Conservation (phyloP, 1,284 basidiomycete species). For the Ustilago hordei region DNA sequence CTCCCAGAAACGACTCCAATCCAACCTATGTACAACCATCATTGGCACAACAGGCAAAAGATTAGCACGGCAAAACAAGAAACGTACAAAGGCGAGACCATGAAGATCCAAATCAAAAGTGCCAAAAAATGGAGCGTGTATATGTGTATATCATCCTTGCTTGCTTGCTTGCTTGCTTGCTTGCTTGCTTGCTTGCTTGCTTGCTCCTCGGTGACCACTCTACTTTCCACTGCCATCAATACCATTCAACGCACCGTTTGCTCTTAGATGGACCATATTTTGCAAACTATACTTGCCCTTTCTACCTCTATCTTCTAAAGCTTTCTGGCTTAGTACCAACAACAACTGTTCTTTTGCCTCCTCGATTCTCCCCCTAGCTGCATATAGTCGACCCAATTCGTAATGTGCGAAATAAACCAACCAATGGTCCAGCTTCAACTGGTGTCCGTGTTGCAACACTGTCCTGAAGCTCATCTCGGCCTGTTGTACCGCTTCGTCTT, state of each 20-base stretch:
- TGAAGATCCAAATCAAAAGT: not conserved
- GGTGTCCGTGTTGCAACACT: constrained; percentile 57
- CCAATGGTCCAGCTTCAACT: constrained; percentile 64
- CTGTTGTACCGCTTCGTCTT: constrained; percentile 58
- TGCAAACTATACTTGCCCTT: constrained; percentile 68
- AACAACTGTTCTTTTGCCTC: constrained; percentile 62
- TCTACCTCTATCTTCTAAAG: constrained; percentile 59
- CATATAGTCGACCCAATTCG: constrained; percentile 66
- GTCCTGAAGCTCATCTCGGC: constrained; percentile 58
- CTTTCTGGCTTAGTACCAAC: constrained; percentile 62
- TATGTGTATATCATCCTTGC: not conserved
- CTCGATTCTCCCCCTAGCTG: constrained; percentile 25
- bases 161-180: too few relatives aligned
- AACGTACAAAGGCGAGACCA: not conserved
- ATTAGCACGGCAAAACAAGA: constrained; percentile 7
- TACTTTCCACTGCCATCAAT: constrained; percentile 46
- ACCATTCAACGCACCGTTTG: constrained; percentile 61
- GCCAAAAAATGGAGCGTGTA: not conserved
- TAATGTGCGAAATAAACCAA: constrained; percentile 69
- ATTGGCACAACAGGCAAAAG: not conserved
- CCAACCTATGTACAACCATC: constrained; percentile 3
- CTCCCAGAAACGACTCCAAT: not conserved
- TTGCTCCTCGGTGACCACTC: too few relatives aligned
- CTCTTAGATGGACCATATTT: constrained; percentile 67
- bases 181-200: too few relatives aligned